Evolutionary conservation across 345 rosid species (phyloP), one percentile per base, ranked within the genome.

Genomic region (Clarkia xantiana): DNA sequence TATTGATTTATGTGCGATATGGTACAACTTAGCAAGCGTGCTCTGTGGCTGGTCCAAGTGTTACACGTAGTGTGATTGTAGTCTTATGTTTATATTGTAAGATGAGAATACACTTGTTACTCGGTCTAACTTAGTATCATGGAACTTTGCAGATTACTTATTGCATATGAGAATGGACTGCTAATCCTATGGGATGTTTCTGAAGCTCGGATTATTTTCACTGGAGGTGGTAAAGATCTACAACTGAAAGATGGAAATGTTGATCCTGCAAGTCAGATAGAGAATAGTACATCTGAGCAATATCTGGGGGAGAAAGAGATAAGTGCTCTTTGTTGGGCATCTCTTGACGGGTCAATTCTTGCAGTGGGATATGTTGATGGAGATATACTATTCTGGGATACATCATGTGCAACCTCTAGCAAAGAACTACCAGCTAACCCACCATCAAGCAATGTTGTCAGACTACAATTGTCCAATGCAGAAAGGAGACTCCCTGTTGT

Each of bases 241-340:
- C 70, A 60, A 40, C 54, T 78, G 70, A 76, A 74, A 65, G 74
- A 70, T 66, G 70, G 56, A 53, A 52, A 36, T 56, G 60, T 52
- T 20, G 62, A 64, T 47, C 55, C 73, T 45, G 34, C 40, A 25
- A 42, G 39, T 49, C 57, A 58, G 39, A 55, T 18, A 42, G 65
- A 60, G 25, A 34, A 49, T 23, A 54, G 64, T 44, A 38, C 29
- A 44, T 66, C 58, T 19, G 61, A 68, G 51, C 58, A 54, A 49
- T 43, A 59, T 29, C 48, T 66, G n/a, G 48, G 42, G 50, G 86
- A 72, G 47, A 76, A 76, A 64, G 86, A 82, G 71, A 82, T 78
- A 67, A 76, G 74, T 64, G 76, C 86, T 55, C 73, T 78, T 43
- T 74, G 91, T 61, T 82, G 91, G 91, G 82, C 83, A 55, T 82